Conservation (phyloP, 805 yeast genomes). For the Saturnispora ahearnii region DNA sequence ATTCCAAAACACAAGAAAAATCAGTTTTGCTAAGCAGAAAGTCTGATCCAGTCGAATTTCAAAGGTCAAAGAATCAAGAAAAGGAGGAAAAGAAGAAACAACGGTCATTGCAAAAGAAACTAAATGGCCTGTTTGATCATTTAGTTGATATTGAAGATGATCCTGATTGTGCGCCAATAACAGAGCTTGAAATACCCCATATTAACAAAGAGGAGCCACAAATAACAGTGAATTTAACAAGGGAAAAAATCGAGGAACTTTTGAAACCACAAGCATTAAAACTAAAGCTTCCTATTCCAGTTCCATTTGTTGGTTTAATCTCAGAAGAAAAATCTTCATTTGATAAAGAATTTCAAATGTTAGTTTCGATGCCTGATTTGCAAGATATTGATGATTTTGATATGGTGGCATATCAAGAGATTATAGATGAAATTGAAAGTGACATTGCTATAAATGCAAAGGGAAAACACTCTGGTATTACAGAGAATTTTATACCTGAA, state of each 20-base stretch:
- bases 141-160: not conserved
- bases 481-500: not conserved
- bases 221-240: not conserved
- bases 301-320: not conserved
- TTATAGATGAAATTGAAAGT: not conserved
- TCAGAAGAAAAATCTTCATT: not conserved
- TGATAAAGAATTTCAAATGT: not conserved
- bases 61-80: not conserved
- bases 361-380: not conserved
- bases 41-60: not conserved
- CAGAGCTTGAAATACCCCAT: not conserved
- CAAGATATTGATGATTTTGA: not conserved
- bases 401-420: conserved; percentile 5
- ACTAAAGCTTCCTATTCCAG: not conserved
- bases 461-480: not conserved
- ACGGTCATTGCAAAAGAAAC: not conserved
- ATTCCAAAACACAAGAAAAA: not conserved
- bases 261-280: not conserved
- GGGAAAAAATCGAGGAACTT: not conserved
- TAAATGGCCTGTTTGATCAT: not conserved
- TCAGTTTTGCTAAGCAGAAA: not conserved
- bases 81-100: not conserved
- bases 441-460: not conserved
- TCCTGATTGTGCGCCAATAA: not conserved
- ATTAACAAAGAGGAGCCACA: not conserved